phyloP scores from a whole-genome alignment of 352 stramenopile species.

The Aphanomyces cochlioides region DNA sequence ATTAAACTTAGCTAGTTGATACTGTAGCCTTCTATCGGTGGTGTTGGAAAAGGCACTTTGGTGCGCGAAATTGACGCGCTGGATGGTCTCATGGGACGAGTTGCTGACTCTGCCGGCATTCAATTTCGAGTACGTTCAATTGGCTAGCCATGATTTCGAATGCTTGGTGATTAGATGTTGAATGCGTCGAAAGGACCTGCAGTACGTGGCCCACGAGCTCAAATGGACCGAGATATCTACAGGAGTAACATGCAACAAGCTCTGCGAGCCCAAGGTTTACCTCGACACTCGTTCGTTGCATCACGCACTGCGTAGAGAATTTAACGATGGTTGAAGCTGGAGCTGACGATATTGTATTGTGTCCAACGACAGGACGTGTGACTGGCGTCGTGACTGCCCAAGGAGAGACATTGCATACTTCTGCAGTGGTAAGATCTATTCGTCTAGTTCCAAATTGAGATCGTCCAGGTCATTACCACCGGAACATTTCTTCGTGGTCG shows the following conservation, averaged over 20 bases:
- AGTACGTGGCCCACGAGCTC: slow-evolving; percentile 86
- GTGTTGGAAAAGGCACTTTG: slow-evolving; percentile 98
- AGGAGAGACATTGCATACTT: slow-evolving; percentile 47
- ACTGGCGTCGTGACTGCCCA: slow-evolving; percentile 61
- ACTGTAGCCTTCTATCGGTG: slow-evolving; percentile 92
- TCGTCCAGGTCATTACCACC: slow-evolving; percentile 90
- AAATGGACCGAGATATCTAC: slow-evolving; percentile 98
- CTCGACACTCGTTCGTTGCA: not conserved
- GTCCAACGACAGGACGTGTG: slow-evolving; percentile 55
- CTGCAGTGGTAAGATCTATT: slow-evolving; percentile 55
- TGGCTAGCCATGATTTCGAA: not conserved
- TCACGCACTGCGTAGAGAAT: slow-evolving; percentile 60
- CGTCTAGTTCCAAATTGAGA: slow-evolving; percentile 31
- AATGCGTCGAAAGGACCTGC: slow-evolving; percentile 93
- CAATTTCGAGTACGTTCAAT: slow-evolving; percentile 78
- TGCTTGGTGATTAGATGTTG: slow-evolving; percentile 65
- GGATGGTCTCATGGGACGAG: slow-evolving; percentile 95
- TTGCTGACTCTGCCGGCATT: slow-evolving; percentile 94
- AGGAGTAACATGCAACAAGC: slow-evolving; percentile 91
- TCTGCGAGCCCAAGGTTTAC: slow-evolving; percentile 40
- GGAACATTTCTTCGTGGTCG: slow-evolving; percentile 97
- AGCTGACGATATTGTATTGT: slow-evolving; percentile 94
- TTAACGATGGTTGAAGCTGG: slow-evolving; percentile 91
- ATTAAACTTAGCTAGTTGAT: slow-evolving; percentile 13
- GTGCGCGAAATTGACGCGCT: slow-evolving; percentile 98